A percentile compares a stretch with the other conserved stretches of the same genome.
Evolutionary conservation across 2,329 filamentous ascomycete genomes (phyloP).

Genomic region (Massarina eburnea): DNA sequence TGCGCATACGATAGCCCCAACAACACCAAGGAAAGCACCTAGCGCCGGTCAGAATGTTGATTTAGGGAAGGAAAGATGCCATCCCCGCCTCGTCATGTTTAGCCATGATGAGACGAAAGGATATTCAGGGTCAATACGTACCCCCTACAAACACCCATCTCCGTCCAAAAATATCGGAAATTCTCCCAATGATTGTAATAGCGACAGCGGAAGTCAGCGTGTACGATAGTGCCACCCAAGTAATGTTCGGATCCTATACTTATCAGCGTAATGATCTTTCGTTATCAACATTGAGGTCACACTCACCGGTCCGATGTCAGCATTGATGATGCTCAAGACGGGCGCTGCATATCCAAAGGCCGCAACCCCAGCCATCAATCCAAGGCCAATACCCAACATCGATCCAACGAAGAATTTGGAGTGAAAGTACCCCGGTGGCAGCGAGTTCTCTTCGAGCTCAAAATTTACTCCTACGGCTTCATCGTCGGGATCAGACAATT

Average conservation of each 20-base stretch:
- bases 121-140: not conserved
- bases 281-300: not conserved
- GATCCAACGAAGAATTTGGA: constrained; percentile 13
- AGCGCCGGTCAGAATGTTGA: not conserved
- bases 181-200: constrained; percentile 11
- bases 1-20: constrained; percentile 14
- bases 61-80: no score
- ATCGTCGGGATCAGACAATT: not conserved
- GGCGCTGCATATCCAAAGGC: constrained; percentile 15
- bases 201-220: constrained; percentile 9
- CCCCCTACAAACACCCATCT: constrained; percentile 34
- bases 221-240: constrained; percentile 12
- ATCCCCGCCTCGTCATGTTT: not conserved
- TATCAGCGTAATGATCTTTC: not conserved
- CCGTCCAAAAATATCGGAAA: constrained; percentile 21
- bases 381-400: constrained; percentile 10
- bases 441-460: constrained; percentile 9
- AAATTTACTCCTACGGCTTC: constrained; percentile 8
- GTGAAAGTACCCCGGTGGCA: constrained; percentile 13
- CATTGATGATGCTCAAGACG: constrained; percentile 12
- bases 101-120: no score
- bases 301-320: constrained; percentile 13
- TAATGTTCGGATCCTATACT: constrained; percentile 5
- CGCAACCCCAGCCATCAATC: constrained; percentile 8
- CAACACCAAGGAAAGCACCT: constrained; percentile 25